phyloP scores from a whole-genome alignment of 768 basidiomycete genomes.

The Hortiboletus campestris region DNA sequence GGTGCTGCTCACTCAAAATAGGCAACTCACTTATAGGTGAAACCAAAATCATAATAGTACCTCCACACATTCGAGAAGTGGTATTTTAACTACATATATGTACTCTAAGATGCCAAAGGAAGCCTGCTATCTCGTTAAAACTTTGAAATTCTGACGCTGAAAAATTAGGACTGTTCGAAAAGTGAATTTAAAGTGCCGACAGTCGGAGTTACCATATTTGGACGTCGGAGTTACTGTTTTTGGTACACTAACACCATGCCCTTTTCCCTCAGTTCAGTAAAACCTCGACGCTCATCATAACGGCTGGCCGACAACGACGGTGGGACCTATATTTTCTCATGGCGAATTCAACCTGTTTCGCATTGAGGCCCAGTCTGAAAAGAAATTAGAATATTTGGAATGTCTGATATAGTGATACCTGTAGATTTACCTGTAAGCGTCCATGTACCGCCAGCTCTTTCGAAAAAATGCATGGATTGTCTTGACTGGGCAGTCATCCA shows the following conservation, averaged over 20 bases:
- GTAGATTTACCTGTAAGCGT: constrained; percentile 1
- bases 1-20: no score
- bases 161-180: not conserved
- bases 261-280: not conserved
- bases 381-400: not conserved
- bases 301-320: not conserved
- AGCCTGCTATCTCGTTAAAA: no score
- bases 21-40: no score
- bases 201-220: not conserved
- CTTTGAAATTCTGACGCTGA: not conserved
- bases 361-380: not conserved
- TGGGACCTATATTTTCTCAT: not conserved
- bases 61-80: no score
- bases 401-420: not conserved
- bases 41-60: no score
- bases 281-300: not conserved
- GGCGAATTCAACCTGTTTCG: not conserved
- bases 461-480: not conserved
- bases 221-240: not conserved
- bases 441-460: not conserved
- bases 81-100: no score
- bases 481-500: not conserved
- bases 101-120: no score
- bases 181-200: not conserved
- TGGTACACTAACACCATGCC: not conserved